These are phyloP conservation scores for Malassezia restricta DNA, from an alignment of 1,284 basidiomycete species.

Conservation along the genomic window DNA sequence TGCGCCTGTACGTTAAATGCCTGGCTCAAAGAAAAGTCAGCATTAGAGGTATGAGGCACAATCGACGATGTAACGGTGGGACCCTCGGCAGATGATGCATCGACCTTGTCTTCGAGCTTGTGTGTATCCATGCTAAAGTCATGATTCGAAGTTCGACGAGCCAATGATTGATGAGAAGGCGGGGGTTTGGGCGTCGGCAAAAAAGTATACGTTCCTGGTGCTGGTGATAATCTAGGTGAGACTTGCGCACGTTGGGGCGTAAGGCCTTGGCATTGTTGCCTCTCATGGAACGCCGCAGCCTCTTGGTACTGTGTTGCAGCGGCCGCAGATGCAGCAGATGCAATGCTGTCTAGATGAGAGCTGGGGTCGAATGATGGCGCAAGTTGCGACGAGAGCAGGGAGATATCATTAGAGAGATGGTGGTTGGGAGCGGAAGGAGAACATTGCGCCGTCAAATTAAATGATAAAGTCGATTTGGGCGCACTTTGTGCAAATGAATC, in stretches of 20 bases:
- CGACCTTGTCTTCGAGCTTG: too few species aligned
- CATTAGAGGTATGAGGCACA: too few species aligned
- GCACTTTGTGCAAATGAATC: background rate
- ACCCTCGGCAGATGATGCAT: too few species aligned
- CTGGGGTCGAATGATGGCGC: conserved; percentile 1
- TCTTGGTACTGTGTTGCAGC: conserved; percentile 9
- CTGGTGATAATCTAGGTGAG: too few species aligned
- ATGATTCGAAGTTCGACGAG: too few species aligned
- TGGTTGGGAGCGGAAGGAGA: background rate
- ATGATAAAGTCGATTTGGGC: background rate
- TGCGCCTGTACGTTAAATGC: too few species aligned
- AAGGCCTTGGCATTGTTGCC: background rate
- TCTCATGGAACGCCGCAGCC: background rate
- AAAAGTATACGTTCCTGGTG: too few species aligned
- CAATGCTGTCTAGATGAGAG: conserved; percentile 9
- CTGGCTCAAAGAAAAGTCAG: too few species aligned
- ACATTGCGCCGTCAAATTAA: background rate
- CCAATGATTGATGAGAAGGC: too few species aligned
- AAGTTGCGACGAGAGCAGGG: background rate
- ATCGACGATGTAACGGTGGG: too few species aligned
- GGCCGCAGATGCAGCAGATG: conserved; percentile 8
- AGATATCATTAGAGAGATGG: background rate
- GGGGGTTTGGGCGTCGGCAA: too few species aligned
- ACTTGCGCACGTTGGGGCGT: background rate
- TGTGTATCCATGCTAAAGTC: too few species aligned